Evolutionary conservation across 345 rosid genomes (phyloP).

Genomic region (Cardamine occulta): DNA sequence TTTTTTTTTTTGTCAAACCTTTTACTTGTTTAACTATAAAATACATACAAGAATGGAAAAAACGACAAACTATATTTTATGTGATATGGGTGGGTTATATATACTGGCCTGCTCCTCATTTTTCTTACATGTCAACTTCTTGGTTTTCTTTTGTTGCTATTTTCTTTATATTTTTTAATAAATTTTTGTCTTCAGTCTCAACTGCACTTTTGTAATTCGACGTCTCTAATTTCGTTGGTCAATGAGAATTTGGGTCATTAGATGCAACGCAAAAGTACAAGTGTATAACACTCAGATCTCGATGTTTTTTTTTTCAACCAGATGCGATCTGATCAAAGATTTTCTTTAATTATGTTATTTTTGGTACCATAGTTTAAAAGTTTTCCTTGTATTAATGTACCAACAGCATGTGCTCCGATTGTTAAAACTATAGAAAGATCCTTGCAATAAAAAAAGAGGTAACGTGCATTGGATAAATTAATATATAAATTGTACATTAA

Average conservation of each 20-base stretch:
- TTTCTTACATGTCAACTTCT: constrained; percentile 18
- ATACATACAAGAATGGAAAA: background rate
- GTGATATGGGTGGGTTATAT: constrained; percentile 18
- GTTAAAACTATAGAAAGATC: constrained; percentile 8
- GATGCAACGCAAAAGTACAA: constrained; percentile 12
- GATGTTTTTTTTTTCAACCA: constrained; percentile 6
- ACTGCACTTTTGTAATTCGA: constrained; percentile 2
- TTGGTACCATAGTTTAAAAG: background rate
- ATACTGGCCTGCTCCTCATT: constrained; percentile 15
- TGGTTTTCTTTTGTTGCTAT: background rate
- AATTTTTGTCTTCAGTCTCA: constrained; percentile 33
- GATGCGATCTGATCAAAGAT: constrained; percentile 19
- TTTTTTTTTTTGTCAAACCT: background rate
- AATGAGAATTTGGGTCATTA: constrained; percentile 14
- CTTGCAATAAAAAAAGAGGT: background rate
- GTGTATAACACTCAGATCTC: background rate
- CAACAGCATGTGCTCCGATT: constrained; percentile 21
- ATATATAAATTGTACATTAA: background rate
- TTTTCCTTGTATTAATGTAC: constrained; percentile 1
- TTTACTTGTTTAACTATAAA: constrained; percentile 1
- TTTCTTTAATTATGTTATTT: background rate
- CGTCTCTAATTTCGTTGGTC: constrained; percentile 30
- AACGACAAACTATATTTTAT: background rate
- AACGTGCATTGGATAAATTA: constrained; percentile 1
- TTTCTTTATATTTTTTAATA: background rate